A percentile compares a stretch with the other conserved stretches of the same genome.
Evolutionary conservation across 2,329 filamentous ascomycete genomes (phyloP).

Genomic region (Apiospora kogelbergensis): DNA sequence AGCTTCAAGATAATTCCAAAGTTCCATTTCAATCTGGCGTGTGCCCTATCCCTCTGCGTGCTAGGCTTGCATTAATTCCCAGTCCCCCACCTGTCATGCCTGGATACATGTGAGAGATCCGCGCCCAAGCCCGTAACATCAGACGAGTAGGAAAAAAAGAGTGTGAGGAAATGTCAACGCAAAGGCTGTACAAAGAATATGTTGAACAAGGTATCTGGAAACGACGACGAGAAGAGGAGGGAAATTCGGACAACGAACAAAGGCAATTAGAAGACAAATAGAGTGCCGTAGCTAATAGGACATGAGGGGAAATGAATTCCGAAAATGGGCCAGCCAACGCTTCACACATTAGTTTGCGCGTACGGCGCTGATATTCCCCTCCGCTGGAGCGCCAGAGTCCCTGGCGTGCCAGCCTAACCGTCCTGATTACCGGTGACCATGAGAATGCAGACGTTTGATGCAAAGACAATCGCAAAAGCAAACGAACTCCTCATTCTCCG

Average conservation of each 20-base stretch:
- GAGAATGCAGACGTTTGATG: conserved; percentile 34
- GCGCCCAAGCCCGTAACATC: conserved; percentile 21
- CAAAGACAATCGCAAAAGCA: conserved; percentile 30
- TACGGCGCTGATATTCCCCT: conserved; percentile 24
- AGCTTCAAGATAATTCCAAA: conserved; percentile 20
- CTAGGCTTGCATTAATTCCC: conserved; percentile 21
- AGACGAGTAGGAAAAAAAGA: conserved; percentile 17
- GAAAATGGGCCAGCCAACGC: conserved; percentile 37
- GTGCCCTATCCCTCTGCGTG: conserved; percentile 19
- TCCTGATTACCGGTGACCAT: conserved; percentile 33
- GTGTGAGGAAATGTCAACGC: conserved; percentile 17
- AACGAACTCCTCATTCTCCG: conserved; percentile 29
- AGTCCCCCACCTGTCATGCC: conserved; percentile 22
- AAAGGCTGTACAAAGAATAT: conserved; percentile 37
- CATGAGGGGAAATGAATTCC: conserved; percentile 43
- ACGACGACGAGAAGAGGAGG: conserved; percentile 26
- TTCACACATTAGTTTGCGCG: conserved; percentile 38
- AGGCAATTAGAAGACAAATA: conserved; percentile 40
- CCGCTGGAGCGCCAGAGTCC: conserved; percentile 28
- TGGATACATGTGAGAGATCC: conserved; percentile 23
- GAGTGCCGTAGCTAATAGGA: conserved; percentile 48
- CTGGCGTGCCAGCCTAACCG: conserved; percentile 30
- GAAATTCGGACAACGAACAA: conserved; percentile 24
- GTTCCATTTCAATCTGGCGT: conserved; percentile 28
- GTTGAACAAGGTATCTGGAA: conserved; percentile 63